Base-by-base conservation (phyloP, 192 early-diverging fungal genomes). In the Coemansia sp. region DNA sequence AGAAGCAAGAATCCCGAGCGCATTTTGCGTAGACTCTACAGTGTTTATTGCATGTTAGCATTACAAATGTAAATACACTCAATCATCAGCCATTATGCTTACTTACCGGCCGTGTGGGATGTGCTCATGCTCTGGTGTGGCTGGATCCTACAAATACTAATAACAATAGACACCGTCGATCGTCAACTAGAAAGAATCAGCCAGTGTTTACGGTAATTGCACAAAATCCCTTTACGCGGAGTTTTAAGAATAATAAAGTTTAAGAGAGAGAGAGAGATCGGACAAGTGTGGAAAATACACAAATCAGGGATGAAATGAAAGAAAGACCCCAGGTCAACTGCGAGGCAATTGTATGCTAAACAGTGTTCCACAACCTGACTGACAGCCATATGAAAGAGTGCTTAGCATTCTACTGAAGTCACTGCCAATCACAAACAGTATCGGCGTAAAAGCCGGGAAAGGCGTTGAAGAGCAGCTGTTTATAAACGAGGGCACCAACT, bases 1-100 rank as follows among this genome's bases (percentile, higher is more conserved):
- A 2, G 73, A 60, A 9, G 78, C 78, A 8, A 81, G 78, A 22
- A 81, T 71, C 4, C 78, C 73, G 13, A 81, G 55, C 8, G 73
- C 66, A 20, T 69, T 69, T 37, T 69, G 50, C 10, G 59, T 22
- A 13, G 58, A 50, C 45, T 61, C 69, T 75, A 81, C 56, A 64
- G 24, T 8, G 14, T 26, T 51, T 45, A 12, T 12, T 38, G 41
- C 41, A 13, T n/a, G 16, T 45, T 45, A 45, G 41, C 41, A n/a
- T 5, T 14, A n/a, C n/a, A n/a, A n/a, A n/a, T n/a, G 41, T n/a
- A 45, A 45, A n/a, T 45, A 27, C 24, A 16, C 29, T 41, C 37
- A 35, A 22, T 38, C 5, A 3, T 2, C 41, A 45, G 41, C 16
- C 3, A 45, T 45, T 45, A 13, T 22, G 48, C 48, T 18, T 38